A percentile compares a stretch with the other conserved stretches of the same genome.
phyloP scores from a whole-genome alignment of 2,329 filamentous ascomycete genomes.

The Pochonia chlamydosporia region DNA sequence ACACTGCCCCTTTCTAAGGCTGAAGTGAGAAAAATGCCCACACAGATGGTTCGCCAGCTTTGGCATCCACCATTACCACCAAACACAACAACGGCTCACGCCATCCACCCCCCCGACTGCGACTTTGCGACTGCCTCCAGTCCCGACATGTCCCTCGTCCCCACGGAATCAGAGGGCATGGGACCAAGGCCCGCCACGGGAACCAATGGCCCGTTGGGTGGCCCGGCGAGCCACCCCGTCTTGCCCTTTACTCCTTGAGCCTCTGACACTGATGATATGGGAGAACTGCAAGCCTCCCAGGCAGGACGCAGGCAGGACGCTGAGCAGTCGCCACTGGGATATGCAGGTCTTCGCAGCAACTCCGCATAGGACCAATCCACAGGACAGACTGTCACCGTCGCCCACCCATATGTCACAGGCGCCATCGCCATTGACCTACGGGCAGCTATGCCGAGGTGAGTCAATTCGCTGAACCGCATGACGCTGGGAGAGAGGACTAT shows the following conservation, averaged over 20 bases:
- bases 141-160: neutral
- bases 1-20: constrained; percentile 2
- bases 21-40: neutral
- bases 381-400: neutral
- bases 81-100: too few relatives aligned
- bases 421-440: neutral
- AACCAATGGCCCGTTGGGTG: neutral
- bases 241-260: neutral
- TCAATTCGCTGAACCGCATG: neutral
- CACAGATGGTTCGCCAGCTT: neutral
- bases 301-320: too few relatives aligned
- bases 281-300: too few relatives aligned
- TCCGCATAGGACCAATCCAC: neutral
- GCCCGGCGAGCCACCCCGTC: neutral
- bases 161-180: neutral
- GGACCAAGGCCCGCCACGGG: neutral
- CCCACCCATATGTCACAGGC: neutral
- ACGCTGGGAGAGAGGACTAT: too few relatives aligned
- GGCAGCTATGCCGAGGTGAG: neutral
- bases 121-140: too few relatives aligned
- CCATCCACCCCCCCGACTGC: neutral
- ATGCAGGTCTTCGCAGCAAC: neutral
- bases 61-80: neutral
- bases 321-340: too few relatives aligned
- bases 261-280: too few relatives aligned